These are phyloP conservation scores for Nidularia pulvinata DNA, from an alignment of 768 basidiomycete species.

Conservation along the genomic window DNA sequence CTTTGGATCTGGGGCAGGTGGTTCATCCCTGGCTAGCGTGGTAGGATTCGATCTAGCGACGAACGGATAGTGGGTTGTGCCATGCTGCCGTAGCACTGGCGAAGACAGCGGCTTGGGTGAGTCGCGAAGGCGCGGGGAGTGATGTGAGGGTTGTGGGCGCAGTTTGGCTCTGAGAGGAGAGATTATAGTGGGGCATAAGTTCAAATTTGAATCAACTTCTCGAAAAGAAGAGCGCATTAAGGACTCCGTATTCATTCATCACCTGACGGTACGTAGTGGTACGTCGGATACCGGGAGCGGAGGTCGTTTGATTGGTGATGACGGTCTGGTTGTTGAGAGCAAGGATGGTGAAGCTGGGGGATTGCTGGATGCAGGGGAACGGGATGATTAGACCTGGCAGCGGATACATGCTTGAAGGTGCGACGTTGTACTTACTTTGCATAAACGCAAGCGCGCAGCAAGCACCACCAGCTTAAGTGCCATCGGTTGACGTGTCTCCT, in stretches of 20 bases:
- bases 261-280: slow-evolving; percentile 14
- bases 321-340: slow-evolving; percentile 9
- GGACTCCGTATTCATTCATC: slow-evolving; percentile 17
- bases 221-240: neutral
- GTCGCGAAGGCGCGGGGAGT: no score
- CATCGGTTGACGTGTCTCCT: slow-evolving; percentile 62
- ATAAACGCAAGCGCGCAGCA: slow-evolving; percentile 67
- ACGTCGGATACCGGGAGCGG: slow-evolving; percentile 12
- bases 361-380: neutral
- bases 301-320: slow-evolving; percentile 2
- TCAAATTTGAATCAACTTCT: no score
- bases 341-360: slow-evolving; percentile 10
- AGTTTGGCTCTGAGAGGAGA: no score
- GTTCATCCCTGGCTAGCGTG: no score
- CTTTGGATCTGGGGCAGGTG: no score
- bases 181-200: slow-evolving; percentile 29
- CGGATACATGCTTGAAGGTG: no score
- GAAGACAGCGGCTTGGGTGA: slow-evolving; percentile 9
- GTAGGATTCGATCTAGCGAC: neutral
- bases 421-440: slow-evolving; percentile 65
- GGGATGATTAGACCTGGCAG: neutral
- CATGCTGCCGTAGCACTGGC: slow-evolving; percentile 15
- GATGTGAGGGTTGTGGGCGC: no score
- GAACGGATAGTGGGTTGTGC: slow-evolving; percentile 15
- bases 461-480: slow-evolving; percentile 68